phyloP scores from a whole-genome alignment of 148 eudicot species.

The Hydrangea macrophylla region DNA sequence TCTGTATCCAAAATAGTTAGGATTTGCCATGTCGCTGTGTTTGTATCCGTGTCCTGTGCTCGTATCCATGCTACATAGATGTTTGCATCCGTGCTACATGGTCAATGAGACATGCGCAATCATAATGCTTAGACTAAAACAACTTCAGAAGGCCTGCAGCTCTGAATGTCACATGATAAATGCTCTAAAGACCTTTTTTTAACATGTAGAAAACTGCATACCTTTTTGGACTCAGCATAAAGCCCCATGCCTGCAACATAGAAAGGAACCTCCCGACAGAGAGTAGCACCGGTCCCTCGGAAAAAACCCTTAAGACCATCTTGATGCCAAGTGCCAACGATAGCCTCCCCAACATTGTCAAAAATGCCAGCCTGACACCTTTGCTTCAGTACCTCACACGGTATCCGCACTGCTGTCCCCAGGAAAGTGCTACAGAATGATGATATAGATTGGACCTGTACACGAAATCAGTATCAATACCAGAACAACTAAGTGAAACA shows the following conservation, averaged over 20 bases:
- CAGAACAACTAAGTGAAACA: too few species aligned
- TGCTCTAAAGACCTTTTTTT: neutral
- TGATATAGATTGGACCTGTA: constrained; percentile 82
- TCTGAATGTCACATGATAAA: neutral
- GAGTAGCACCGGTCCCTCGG: constrained; percentile 94
- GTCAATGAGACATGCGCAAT: too few species aligned
- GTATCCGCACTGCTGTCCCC: constrained; percentile 95
- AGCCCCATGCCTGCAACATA: constrained; percentile 97
- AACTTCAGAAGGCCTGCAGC: neutral
- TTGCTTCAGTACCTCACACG: constrained; percentile 95
- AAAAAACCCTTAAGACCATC: constrained; percentile 88
- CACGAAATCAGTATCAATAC: neutral
- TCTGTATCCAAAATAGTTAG: too few species aligned
- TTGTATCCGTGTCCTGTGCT: too few species aligned
- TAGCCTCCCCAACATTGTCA: constrained; percentile 83
- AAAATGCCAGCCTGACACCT: constrained; percentile 91
- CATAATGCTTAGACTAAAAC: neutral
- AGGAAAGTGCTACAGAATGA: constrained; percentile 88
- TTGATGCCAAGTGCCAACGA: constrained; percentile 80
- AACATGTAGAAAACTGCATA: constrained; percentile 19
- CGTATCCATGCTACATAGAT: too few species aligned
- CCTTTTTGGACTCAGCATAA: constrained; percentile 95
- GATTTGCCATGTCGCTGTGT: too few species aligned
- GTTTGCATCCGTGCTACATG: too few species aligned
- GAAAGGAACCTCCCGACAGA: constrained; percentile 90